Conservation (phyloP, 2,329 filamentous ascomycete genomes). For the Calcarisporium arbuscula region DNA sequence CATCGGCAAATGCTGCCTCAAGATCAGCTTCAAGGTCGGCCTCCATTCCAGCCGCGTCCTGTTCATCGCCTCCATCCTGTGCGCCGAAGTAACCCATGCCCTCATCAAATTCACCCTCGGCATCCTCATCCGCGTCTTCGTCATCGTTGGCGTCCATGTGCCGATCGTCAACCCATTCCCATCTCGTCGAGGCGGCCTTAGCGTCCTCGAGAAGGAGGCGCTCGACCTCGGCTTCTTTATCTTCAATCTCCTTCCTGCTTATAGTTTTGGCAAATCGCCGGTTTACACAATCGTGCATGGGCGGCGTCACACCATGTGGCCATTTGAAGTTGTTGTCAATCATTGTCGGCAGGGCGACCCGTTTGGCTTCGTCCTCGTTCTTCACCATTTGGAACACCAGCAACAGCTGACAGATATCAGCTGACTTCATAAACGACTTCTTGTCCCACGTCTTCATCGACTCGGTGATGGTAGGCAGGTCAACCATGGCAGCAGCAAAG, state of each 20-base stretch:
- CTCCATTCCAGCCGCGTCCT: constrained; percentile 39
- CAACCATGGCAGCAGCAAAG: constrained; percentile 75
- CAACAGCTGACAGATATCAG: constrained; percentile 85
- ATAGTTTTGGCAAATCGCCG: constrained; percentile 78
- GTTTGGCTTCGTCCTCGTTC: constrained; percentile 59
- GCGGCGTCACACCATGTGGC: constrained; percentile 81
- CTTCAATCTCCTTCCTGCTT: constrained; percentile 76
- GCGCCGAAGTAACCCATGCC: constrained; percentile 31
- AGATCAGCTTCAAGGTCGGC: constrained; percentile 49
- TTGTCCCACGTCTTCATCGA: constrained; percentile 92
- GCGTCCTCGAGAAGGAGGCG: constrained; percentile 65
- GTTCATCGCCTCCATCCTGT: constrained; percentile 24
- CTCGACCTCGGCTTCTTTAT: constrained; percentile 75
- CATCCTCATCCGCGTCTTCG: constrained; percentile 44
- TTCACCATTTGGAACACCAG: constrained; percentile 65
- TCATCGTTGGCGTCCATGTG: constrained; percentile 33
- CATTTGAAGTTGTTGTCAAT: constrained; percentile 66
- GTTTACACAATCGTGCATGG: constrained; percentile 79
- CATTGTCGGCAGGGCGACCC: constrained; percentile 63
- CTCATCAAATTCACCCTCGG: constrained; percentile 40
- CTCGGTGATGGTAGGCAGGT: constrained; percentile 81
- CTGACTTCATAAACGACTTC: constrained; percentile 80
- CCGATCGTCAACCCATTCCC: constrained; percentile 57
- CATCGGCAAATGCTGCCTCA: constrained; percentile 44
- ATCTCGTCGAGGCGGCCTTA: constrained; percentile 51